Evolutionary conservation across 2,329 filamentous ascomycete species (phyloP).

Genomic region (Aureobasidium sp.): DNA sequence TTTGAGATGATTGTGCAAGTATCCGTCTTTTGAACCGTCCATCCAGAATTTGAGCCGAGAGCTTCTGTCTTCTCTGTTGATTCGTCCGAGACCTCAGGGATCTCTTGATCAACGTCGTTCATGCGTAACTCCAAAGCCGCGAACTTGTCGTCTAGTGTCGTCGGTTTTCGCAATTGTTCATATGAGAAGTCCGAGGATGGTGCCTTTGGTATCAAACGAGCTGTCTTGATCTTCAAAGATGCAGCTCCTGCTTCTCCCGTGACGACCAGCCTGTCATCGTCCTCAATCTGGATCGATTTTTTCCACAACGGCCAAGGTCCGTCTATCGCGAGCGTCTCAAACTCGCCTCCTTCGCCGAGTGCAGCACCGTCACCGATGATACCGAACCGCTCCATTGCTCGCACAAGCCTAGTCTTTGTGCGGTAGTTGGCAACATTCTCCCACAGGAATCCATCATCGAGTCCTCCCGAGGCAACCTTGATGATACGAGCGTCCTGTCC

Average conservation of each 20-base stretch:
- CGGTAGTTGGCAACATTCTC: constrained; percentile 57
- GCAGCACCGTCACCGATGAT: constrained; percentile 57
- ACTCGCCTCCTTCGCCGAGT: constrained; percentile 90
- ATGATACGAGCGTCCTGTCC: constrained; percentile 84
- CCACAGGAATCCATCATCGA: constrained; percentile 77
- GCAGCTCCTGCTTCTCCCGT: constrained; percentile 67
- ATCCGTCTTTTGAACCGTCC: not conserved
- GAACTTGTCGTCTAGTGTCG: constrained; percentile 59
- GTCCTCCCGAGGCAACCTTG: constrained; percentile 85
- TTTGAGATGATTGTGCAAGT: constrained; percentile 21
- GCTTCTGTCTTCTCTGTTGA: not conserved
- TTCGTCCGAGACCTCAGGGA: not conserved
- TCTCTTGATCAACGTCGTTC: not conserved
- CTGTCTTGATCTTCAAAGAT: constrained; percentile 57
- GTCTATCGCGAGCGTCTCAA: constrained; percentile 82
- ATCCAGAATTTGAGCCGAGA: not conserved
- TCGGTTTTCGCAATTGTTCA: constrained; percentile 47
- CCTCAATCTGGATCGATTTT: constrained; percentile 55
- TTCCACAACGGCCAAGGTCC: constrained; percentile 69
- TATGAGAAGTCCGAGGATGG: not conserved
- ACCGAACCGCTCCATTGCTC: constrained; percentile 59
- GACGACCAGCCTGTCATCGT: constrained; percentile 45
- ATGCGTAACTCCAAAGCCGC: constrained; percentile 24
- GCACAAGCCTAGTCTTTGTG: constrained; percentile 40
- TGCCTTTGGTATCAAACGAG: constrained; percentile 43